Base-by-base conservation (phyloP, 148 eudicot species). In the Polygonum aviculare region DNA sequence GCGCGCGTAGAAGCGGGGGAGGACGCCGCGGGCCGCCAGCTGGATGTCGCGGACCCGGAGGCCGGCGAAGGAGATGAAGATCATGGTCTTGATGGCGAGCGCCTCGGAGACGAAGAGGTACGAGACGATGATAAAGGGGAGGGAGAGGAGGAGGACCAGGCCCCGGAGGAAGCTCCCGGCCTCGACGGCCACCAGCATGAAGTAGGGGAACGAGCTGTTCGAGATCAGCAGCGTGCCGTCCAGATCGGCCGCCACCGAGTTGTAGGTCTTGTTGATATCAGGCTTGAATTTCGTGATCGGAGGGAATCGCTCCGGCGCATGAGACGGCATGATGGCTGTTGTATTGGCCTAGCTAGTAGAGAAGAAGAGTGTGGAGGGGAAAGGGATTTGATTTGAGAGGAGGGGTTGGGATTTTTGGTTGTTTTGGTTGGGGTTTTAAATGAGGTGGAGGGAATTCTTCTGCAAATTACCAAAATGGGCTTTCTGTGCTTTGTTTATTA, bases 161-260 rank as follows among this genome's bases (percentile, higher is more conserved):
- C 99, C 99, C 0, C 99, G 88, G 62, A 95, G 69, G 59, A 90
- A 74, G 77, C 96, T 89, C 0, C 99, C 99, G 63, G 99, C 99
- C 44, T 95, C 99, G 16, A 95, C 84, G 7, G 99, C 94, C 7
- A 95, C 83, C 15, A 95, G 86, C 90, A 95, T 87, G 86, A 88
- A 95, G 88, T 95, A 95, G 0, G 99, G 99, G 82, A 95, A 92
- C 21, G 99, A 91, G 33, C 89, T 86, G 12, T 86, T 65, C 31
- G 85, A 79, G 36, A 84, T 85, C 33, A 95, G 81, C n/a, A 95
- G 87, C 0, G 99, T 95, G 1, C 99, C 99, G 77, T 95, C 99
- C 60, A 95, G 87, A 74, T 95, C 99, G 5, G 99, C 99, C 38
- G 99, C 99, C 4, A 95, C 81, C 22, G 96, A 85, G 48, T 75